These are phyloP conservation scores for Metarhizium album DNA, from an alignment of 2,329 filamentous ascomycete genomes.

Conservation along the genomic window DNA sequence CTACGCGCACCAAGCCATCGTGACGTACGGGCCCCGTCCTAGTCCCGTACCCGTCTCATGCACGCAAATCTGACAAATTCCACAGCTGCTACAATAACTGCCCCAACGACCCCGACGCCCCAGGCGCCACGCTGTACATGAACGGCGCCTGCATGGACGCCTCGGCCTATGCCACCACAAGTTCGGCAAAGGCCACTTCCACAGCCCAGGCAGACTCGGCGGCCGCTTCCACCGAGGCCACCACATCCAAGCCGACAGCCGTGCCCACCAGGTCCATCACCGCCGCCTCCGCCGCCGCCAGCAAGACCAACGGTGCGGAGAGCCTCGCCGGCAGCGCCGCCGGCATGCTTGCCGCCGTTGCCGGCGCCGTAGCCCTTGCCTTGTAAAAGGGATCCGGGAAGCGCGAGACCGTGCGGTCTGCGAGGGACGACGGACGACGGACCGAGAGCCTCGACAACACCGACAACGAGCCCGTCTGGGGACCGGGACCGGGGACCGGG, in stretches of 20 bases:
- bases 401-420: no score
- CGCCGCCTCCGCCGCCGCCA: conserved; percentile 10
- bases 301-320: conserved; percentile 15
- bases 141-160: conserved; percentile 35
- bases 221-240: conserved; percentile 12
- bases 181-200: conserved; percentile 14
- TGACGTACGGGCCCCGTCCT: conserved; percentile 28
- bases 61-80: conserved; percentile 7
- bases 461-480: no score
- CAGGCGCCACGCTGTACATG: conserved; percentile 26
- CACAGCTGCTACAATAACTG: conserved; percentile 46
- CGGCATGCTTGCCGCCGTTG: conserved; percentile 25
- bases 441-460: no score
- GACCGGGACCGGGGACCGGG: no score
- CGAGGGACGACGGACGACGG: no score
- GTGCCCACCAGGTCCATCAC: conserved; percentile 11
- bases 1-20: conserved; percentile 30
- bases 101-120: conserved; percentile 33
- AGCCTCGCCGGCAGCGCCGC: conserved; percentile 21
- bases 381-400: conserved; percentile 15
- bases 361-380: conserved; percentile 26
- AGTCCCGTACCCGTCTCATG: background rate
- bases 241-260: conserved; percentile 11
- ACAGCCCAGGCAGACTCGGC: conserved; percentile 12
- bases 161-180: conserved; percentile 28